phyloP scores from a whole-genome alignment of 805 yeast genomes.

The Kluyveromyces starmeri region DNA sequence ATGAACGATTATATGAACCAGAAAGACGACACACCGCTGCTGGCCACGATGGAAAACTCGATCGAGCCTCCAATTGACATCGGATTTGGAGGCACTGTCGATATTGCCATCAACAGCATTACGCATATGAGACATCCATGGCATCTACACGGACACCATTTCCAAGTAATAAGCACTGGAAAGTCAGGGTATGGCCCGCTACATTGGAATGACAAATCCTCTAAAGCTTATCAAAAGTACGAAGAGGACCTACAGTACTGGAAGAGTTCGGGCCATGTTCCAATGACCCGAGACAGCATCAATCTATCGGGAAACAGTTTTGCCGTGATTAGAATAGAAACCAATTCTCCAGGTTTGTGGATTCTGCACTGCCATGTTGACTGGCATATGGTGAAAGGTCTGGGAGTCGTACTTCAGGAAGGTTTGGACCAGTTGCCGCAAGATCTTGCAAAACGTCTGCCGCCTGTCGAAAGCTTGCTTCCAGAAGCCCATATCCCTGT shows the following conservation, averaged over 20 bases:
- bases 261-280: constrained; percentile 33
- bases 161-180: constrained; percentile 42
- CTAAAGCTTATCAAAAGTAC: constrained; percentile 35
- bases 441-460: neutral
- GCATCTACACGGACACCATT: constrained; percentile 54
- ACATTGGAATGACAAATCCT: constrained; percentile 29
- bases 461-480: neutral
- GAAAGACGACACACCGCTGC: constrained; percentile 16
- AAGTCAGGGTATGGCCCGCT: constrained; percentile 35
- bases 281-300: constrained; percentile 53
- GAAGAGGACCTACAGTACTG: constrained; percentile 15
- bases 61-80: constrained; percentile 34
- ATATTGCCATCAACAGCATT: constrained; percentile 53
- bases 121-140: constrained; percentile 64
- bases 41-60: constrained; percentile 40
- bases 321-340: constrained; percentile 47
- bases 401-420: constrained; percentile 40
- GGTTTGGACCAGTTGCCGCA: constrained; percentile 27
- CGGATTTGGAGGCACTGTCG: constrained; percentile 38
- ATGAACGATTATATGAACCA: constrained; percentile 45
- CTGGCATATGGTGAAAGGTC: constrained; percentile 62
- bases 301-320: constrained; percentile 51
- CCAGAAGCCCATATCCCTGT: neutral
- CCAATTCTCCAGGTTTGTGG: constrained; percentile 74
- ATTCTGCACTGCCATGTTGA: constrained; percentile 72